Conservation (phyloP, 306 rosid genomes). For the Trichosanthes truncata region DNA sequence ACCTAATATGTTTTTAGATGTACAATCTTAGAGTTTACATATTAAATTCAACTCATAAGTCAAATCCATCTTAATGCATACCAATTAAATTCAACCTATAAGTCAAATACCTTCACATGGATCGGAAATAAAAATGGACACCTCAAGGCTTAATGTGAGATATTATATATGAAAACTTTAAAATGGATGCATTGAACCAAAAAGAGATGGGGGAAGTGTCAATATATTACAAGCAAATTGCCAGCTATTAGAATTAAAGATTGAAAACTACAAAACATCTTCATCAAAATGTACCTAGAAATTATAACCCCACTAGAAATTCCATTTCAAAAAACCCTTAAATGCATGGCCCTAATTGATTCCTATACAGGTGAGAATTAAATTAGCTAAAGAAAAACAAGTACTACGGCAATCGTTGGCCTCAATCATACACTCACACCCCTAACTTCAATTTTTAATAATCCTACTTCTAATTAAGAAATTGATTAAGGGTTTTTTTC, state of each 20-base stretch:
- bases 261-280: conserved; percentile 4
- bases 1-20: background rate
- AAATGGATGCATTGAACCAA: background rate
- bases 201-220: background rate
- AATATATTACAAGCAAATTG: conserved; percentile 7
- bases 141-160: background rate
- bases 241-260: conserved; percentile 18
- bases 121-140: background rate
- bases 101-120: background rate
- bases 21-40: background rate
- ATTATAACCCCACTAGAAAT: conserved; percentile 8
- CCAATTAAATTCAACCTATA: background rate
- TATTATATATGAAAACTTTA: background rate
- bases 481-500: conserved; percentile 25
- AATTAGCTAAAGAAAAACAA: background rate
- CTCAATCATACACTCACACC: background rate
- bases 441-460: background rate
- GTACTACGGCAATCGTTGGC: background rate
- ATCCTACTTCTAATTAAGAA: background rate
- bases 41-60: too few relatives aligned
- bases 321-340: background rate
- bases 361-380: background rate
- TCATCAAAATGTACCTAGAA: conserved; percentile 14
- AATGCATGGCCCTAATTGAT: background rate
- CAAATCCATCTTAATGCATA: background rate